Evolutionary conservation across 192 early-diverging fungal species (phyloP).

Genomic region (Oehlia diaphana): DNA sequence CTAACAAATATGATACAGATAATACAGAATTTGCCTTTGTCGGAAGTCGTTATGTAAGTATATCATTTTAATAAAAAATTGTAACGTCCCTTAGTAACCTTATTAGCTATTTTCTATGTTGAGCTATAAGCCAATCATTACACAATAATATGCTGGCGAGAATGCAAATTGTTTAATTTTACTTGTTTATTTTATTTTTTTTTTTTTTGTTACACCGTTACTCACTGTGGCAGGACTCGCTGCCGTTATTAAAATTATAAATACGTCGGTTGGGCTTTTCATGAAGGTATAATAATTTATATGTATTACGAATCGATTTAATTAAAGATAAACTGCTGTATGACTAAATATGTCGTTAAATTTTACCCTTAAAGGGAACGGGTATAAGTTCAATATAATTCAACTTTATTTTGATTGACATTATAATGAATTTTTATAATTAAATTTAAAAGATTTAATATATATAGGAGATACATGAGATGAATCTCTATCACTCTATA

Average conservation of each 20-base stretch:
- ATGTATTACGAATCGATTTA: background rate
- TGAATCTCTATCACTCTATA: slow-evolving; percentile 24
- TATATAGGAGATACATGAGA: slow-evolving; percentile 25
- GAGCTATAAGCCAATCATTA: too few relatives aligned
- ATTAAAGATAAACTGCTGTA: background rate
- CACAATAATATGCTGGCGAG: too few relatives aligned
- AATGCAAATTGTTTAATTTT: too few relatives aligned
- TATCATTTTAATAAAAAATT: too few relatives aligned
- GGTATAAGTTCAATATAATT: slow-evolving; percentile 10
- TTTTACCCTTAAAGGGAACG: slow-evolving; percentile 19
- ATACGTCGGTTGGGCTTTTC: too few relatives aligned
- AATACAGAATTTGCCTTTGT: slow-evolving; percentile 6
- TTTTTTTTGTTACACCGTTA: too few relatives aligned
- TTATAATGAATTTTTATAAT: background rate
- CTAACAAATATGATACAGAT: background rate
- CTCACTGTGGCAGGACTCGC: too few relatives aligned
- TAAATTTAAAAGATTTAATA: background rate
- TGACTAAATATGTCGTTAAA: too few relatives aligned
- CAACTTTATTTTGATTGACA: background rate
- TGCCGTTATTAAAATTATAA: too few relatives aligned
- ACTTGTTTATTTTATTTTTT: too few relatives aligned
- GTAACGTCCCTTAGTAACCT: background rate
- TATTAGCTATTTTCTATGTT: too few relatives aligned
- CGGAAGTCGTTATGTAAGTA: slow-evolving; percentile 6
- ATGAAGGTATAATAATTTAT: too few relatives aligned